phyloP scores from a whole-genome alignment of 2,329 filamentous ascomycete genomes.

The Colletotrichum sp. region DNA sequence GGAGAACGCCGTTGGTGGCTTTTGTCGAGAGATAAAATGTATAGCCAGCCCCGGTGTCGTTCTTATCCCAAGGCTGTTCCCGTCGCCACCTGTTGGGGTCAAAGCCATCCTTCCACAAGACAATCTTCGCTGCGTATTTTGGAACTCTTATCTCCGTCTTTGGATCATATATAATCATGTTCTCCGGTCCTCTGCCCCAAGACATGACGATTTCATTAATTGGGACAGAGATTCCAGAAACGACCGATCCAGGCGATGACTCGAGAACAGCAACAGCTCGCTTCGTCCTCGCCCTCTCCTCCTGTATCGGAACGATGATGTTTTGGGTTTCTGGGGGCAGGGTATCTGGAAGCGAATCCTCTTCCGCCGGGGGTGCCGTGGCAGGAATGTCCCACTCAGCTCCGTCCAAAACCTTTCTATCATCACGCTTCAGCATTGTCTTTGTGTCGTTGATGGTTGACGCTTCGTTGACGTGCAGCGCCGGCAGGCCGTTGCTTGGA shows the following conservation, averaged over 20 bases:
- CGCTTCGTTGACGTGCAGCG: constrained; percentile 10
- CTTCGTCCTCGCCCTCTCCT: constrained; percentile 34
- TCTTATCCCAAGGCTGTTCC: constrained; percentile 42
- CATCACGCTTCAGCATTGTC: constrained; percentile 28
- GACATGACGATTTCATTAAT: constrained; percentile 72
- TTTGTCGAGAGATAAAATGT: constrained; percentile 81
- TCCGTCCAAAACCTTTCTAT: constrained; percentile 28
- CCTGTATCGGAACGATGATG: constrained; percentile 38
- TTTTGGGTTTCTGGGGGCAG: constrained; percentile 37
- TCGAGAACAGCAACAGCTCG: constrained; percentile 68
- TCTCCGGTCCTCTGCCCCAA: constrained; percentile 76
- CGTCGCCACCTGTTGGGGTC: constrained; percentile 61
- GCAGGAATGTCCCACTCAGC: constrained; percentile 29
- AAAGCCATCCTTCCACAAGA: constrained; percentile 74
- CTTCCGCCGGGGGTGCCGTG: constrained; percentile 26
- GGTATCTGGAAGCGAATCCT: constrained; percentile 39
- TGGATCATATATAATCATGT: constrained; percentile 71
- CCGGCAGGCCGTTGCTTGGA: constrained; percentile 33
- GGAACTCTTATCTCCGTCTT: constrained; percentile 74
- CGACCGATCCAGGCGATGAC: constrained; percentile 68
- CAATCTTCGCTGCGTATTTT: constrained; percentile 80
- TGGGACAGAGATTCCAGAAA: constrained; percentile 66
- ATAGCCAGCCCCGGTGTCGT: constrained; percentile 58
- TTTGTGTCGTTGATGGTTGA: constrained; percentile 8
- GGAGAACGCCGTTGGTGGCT: constrained; percentile 73